Evolutionary conservation across 2,329 filamentous ascomycete genomes (phyloP).

Genomic region (Sporothrix schenckii): DNA sequence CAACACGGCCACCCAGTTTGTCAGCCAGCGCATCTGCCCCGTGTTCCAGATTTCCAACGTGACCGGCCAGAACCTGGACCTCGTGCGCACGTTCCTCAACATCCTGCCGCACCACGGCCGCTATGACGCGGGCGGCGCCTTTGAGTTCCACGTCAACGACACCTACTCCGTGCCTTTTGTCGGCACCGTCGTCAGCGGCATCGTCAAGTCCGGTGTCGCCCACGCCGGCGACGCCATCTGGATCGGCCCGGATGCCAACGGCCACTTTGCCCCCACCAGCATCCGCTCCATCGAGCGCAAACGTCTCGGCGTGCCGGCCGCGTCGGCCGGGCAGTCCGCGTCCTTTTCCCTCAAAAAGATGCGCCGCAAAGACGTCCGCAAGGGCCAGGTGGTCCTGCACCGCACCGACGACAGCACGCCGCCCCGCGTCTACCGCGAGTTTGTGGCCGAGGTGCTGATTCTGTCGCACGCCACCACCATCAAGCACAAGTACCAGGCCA

Average conservation of each 20-base stretch:
- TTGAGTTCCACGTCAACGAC: constrained; percentile 96
- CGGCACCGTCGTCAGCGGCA: constrained; percentile 92
- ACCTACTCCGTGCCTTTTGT: constrained; percentile 98
- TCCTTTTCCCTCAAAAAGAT: constrained; percentile 89
- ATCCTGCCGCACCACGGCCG: constrained; percentile 93
- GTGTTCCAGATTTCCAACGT: constrained; percentile 99
- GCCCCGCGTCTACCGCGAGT: constrained; percentile 74
- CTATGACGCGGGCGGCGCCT: constrained; percentile 83
- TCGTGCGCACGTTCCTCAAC: constrained; percentile 91
- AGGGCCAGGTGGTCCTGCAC: constrained; percentile 95
- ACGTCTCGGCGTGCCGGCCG: constrained; percentile 82
- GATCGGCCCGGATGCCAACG: constrained; percentile 86
- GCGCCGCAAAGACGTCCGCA: constrained; percentile 87
- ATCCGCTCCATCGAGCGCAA: constrained; percentile 95
- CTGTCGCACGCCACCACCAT: constrained; percentile 96
- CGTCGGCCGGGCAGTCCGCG: constrained; percentile 87
- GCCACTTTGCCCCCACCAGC: constrained; percentile 83
- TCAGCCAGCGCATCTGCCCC: constrained; percentile 91
- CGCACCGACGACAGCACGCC: constrained; percentile 69
- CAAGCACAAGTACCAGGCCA: constrained; percentile 94
- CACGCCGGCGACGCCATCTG: constrained; percentile 89
- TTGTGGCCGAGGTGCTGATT: constrained; percentile 87
- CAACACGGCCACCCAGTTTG: constrained; percentile 93
- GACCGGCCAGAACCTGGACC: constrained; percentile 84
- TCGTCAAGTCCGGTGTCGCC: constrained; percentile 83